Conservation (phyloP, 805 yeast genomes). For the Sugiyamaella smithiae region DNA sequence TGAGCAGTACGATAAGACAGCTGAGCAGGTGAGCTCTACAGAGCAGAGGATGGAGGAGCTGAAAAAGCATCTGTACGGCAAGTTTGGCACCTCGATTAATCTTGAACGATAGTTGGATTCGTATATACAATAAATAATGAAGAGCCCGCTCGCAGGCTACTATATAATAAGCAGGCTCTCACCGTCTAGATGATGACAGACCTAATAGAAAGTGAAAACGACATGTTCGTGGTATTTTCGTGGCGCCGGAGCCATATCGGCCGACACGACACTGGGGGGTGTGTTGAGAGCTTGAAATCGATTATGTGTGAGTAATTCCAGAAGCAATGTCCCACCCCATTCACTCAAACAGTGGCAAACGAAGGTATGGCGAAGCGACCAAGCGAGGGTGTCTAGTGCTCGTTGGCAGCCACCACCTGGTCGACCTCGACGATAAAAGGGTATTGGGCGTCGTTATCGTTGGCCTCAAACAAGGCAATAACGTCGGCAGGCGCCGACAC, state of each 20-base stretch:
- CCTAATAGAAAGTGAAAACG: too few species aligned
- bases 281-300: too few species aligned
- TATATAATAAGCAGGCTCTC: background rate
- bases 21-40: conserved; percentile 47
- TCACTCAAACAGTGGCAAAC: too few species aligned
- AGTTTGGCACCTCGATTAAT: conserved; percentile 86
- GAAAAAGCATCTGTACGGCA: conserved; percentile 76
- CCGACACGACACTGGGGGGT: too few species aligned
- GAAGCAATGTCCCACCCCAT: too few species aligned
- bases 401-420: conserved; percentile 33
- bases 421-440: conserved; percentile 49
- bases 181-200: too few species aligned
- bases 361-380: too few species aligned
- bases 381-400: too few species aligned
- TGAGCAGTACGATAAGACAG: conserved; percentile 45
- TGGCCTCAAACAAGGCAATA: conserved; percentile 23
- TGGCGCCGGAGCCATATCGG: too few species aligned
- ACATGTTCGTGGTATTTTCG: too few species aligned
- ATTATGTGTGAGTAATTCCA: too few species aligned
- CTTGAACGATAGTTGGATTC: conserved; percentile 45
- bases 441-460: conserved; percentile 29
- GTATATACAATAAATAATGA: conserved; percentile 3
- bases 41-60: conserved; percentile 56
- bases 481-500: conserved; percentile 38
- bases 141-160: too few species aligned